phyloP scores from a whole-genome alignment of 805 yeast species.

The Kregervanrija pseudodelftensis region DNA sequence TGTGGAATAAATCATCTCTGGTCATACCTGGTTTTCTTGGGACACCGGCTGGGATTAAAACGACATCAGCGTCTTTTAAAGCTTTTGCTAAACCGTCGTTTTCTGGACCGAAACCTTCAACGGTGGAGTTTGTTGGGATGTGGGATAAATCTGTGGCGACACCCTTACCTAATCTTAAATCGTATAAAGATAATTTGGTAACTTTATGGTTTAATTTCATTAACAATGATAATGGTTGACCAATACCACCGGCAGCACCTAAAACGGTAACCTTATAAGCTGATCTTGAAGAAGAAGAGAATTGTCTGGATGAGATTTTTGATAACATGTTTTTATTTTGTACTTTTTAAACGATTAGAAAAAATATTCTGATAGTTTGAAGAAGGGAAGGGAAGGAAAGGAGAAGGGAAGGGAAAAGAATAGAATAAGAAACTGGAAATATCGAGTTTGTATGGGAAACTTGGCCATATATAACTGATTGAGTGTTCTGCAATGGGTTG shows the following conservation, averaged over 20 bases:
- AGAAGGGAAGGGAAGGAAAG: neutral
- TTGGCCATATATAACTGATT: too few species aligned
- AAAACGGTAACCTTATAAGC: conserved; percentile 75
- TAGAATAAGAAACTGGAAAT: neutral
- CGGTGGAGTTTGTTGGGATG: conserved; percentile 86
- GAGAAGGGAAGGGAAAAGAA: neutral
- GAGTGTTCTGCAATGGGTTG: too few species aligned
- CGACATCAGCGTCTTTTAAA: conserved; percentile 72
- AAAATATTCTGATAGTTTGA: neutral
- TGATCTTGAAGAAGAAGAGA: conserved; percentile 57
- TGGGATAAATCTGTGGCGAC: conserved; percentile 96
- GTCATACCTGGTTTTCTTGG: conserved; percentile 99
- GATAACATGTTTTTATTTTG: conserved; percentile 41
- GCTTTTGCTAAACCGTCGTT: conserved; percentile 58
- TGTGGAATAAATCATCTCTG: conserved; percentile 93
- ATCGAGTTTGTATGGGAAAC: too few species aligned
- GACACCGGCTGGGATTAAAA: conserved; percentile 94
- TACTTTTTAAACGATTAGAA: neutral
- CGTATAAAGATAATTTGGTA: conserved; percentile 79
- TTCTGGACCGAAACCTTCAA: conserved; percentile 83
- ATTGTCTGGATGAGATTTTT: conserved; percentile 42
- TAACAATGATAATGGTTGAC: conserved; percentile 79
- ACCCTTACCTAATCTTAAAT: conserved; percentile 89
- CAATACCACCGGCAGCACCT: conserved; percentile 95
- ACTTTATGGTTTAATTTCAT: conserved; percentile 85